phyloP scores from a whole-genome alignment of 768 basidiomycete genomes.

The Tephrocybe sp. region DNA sequence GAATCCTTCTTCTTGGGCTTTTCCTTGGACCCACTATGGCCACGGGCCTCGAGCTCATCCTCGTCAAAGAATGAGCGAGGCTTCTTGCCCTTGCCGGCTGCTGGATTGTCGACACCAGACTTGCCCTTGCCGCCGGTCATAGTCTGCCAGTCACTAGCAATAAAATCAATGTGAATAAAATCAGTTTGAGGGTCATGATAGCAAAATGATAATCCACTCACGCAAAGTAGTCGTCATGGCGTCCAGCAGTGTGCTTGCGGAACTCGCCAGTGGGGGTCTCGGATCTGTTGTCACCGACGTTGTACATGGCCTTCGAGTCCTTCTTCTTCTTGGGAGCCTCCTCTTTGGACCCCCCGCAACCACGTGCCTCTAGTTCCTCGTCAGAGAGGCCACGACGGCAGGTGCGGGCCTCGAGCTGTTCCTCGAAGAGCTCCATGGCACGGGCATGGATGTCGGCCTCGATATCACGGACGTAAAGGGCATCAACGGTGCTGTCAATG shows the following conservation, averaged over 20 bases:
- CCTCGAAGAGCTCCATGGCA: not conserved
- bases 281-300: constrained; percentile 3
- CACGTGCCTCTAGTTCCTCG: not conserved
- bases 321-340: not conserved
- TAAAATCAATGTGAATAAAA: not conserved
- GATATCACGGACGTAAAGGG: constrained; percentile 6
- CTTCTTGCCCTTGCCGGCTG: constrained; percentile 7
- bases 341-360: not conserved
- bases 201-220: not conserved
- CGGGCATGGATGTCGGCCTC: constrained; percentile 6
- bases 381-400: not conserved
- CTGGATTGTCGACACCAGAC: constrained; percentile 7
- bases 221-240: constrained; percentile 9
- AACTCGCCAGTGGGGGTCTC: constrained; percentile 8
- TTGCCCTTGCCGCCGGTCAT: constrained; percentile 7
- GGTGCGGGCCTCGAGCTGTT: constrained; percentile 2
- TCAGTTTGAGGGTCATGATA: too few species aligned
- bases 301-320: constrained; percentile 3
- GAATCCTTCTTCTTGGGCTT: not conserved
- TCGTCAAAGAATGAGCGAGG: not conserved
- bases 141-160: constrained; percentile 3
- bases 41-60: not conserved
- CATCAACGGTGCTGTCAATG: not conserved
- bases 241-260: constrained; percentile 3
- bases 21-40: not conserved